Percentiles rank a stretch among this genome's conserved stretches.
Evolutionary conservation across 163 green algal genomes (phyloP).

Genomic region (Chloromonas sp.): DNA sequence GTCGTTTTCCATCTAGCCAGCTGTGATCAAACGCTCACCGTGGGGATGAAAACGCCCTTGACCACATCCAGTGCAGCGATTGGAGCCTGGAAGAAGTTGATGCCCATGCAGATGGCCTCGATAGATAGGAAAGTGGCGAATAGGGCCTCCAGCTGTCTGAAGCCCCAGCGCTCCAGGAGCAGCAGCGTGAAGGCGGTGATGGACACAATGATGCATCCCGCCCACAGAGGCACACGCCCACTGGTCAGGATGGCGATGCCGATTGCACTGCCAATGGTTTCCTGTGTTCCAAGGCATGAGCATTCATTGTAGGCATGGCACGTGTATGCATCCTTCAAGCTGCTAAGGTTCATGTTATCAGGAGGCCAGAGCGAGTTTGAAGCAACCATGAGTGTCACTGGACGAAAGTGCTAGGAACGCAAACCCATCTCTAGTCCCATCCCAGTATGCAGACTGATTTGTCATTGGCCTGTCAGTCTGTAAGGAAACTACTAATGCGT

Average conservation of each 20-base stretch:
- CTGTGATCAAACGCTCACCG: not conserved
- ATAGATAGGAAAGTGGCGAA: constrained; percentile 13
- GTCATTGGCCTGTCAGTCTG: not conserved
- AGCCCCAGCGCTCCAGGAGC: constrained; percentile 15
- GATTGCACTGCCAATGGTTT: constrained; percentile 1
- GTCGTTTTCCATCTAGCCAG: no score
- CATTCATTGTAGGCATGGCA: not conserved
- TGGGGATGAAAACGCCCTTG: constrained; percentile 18
- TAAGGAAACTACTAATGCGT: no score
- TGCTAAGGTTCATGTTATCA: no score
- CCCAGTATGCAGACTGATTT: not conserved
- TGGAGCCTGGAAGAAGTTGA: constrained; percentile 14
- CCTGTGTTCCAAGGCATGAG: not conserved
- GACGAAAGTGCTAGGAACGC: not conserved
- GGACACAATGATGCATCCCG: constrained; percentile 47
- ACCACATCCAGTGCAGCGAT: constrained; percentile 13
- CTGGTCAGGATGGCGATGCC: not conserved
- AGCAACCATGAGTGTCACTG: not conserved
- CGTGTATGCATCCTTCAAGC: no score
- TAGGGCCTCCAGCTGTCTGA: constrained; percentile 18
- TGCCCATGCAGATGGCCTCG: constrained; percentile 23
- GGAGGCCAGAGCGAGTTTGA: not conserved
- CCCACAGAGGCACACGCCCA: not conserved
- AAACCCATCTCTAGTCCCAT: not conserved
- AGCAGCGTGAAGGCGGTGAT: constrained; percentile 45